Conservation (phyloP, 2,329 filamentous ascomycete species). For the Venturia asperata region DNA sequence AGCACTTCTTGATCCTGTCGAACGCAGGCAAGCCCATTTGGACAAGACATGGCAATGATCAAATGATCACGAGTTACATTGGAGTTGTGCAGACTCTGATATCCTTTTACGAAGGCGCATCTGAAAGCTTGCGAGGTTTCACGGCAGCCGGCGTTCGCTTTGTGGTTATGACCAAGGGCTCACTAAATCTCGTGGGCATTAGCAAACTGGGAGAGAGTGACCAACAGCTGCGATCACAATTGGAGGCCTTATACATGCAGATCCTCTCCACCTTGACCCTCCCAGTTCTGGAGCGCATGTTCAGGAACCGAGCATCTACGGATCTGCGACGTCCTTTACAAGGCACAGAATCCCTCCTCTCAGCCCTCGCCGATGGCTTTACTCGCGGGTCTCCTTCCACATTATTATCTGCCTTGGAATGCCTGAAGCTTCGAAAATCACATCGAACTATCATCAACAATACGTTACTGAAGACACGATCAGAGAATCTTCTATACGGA, state of each 20-base stretch:
- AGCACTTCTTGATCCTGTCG: slow-evolving; percentile 95
- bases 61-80: slow-evolving; percentile 86
- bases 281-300: slow-evolving; percentile 77
- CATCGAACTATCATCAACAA: slow-evolving; percentile 83
- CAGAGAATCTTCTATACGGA: slow-evolving; percentile 78
- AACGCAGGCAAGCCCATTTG: slow-evolving; percentile 96
- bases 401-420: slow-evolving; percentile 83
- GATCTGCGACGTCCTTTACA: slow-evolving; percentile 84
- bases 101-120: slow-evolving; percentile 81
- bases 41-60: slow-evolving; percentile 86
- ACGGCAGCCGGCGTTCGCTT: slow-evolving; percentile 82
- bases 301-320: slow-evolving; percentile 83
- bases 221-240: slow-evolving; percentile 73
- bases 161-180: slow-evolving; percentile 75
- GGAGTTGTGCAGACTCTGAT: slow-evolving; percentile 96
- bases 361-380: slow-evolving; percentile 88
- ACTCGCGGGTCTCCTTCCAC: slow-evolving; percentile 86
- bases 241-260: slow-evolving; percentile 96
- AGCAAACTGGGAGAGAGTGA: slow-evolving; percentile 91
- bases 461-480: slow-evolving; percentile 70
- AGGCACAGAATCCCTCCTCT: slow-evolving; percentile 84
- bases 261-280: slow-evolving; percentile 92
- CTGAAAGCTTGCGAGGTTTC: slow-evolving; percentile 73
- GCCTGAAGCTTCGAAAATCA: slow-evolving; percentile 81
- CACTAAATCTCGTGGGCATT: slow-evolving; percentile 88